Evolutionary conservation across 1,139 yeast genomes (phyloP), one percentile per base, ranked within the genome.

Genomic region (Suhomyces chickasaworum): DNA sequence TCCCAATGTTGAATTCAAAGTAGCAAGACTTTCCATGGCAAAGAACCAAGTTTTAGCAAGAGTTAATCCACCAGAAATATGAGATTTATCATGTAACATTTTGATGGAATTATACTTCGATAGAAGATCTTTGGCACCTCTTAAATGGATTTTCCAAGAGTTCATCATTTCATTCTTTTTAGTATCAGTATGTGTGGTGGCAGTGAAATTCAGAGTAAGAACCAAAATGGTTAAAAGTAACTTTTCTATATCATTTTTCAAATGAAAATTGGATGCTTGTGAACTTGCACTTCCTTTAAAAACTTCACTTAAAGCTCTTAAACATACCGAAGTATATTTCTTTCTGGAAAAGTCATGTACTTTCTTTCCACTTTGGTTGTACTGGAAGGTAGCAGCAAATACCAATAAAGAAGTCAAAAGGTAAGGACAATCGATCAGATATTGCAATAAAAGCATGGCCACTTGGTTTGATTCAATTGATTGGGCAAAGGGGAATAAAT

Each of bases 41-140:
- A 69, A 71, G 50, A 71, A 73, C 78, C 78, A 73, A n/a, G 66
- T 65, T 47, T 69, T 68, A 1, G 78, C 77, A 8, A 73, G 57
- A 1, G 78, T 75, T n/a, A 73, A 54, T 2, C 77, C 78, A 15
- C 46, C 49, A 3, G 47, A 50, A 8, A 36, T 32, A 15, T 27
- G 42, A n/a, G 46, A 29, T 44, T 39, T 39, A 44, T 41, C 48
- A 18, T 41, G 37, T 1, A 39, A 23, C 44, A 35, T 37, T 25
- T 44, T 42, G 17, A 49, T n/a, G 4, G 50, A 42, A 7, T 64
- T 60, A 55, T 71, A 73, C 45, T 64, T 66, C 13, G 65, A 47
- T 17, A 73, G 60, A 41, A 73, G 57, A 47, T 73, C 77, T 35
- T 70, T 67, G 9, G 77, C 77, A 0, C 77, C 77, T 27, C 68